phyloP scores from a whole-genome alignment of 108 stramenopile species.

The Parietichytrium sp. region DNA sequence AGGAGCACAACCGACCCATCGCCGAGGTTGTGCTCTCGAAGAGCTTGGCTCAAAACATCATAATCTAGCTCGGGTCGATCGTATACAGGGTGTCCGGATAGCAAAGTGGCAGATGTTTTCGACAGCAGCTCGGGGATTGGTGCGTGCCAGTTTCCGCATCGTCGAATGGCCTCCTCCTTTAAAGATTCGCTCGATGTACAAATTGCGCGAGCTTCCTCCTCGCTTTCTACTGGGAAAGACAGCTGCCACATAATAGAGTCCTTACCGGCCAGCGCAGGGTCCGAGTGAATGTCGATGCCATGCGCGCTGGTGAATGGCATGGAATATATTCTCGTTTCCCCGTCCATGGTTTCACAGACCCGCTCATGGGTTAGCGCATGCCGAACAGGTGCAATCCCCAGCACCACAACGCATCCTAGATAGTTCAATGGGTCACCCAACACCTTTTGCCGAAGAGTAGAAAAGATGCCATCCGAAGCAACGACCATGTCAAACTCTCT shows the following conservation, averaged over 20 bases:
- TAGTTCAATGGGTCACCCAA: conserved; percentile 65
- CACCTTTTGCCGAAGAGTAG: conserved; percentile 56
- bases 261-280: neutral
- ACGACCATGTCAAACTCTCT: neutral
- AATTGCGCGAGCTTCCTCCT: conserved; percentile 2
- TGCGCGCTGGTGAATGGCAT: conserved; percentile 39
- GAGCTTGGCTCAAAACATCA: no score
- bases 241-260: conserved; percentile 48
- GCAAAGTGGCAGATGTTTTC: neutral
- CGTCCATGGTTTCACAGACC: conserved; percentile 35
- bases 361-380: neutral
- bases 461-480: conserved; percentile 28
- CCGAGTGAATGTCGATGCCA: neutral
- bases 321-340: neutral
- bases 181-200: neutral
- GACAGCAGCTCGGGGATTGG: conserved; percentile 1
- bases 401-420: conserved; percentile 72
- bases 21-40: no score
- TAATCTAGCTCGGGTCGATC: conserved; percentile 42
- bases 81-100: conserved; percentile 43
- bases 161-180: conserved; percentile 27
- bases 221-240: conserved; percentile 29
- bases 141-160: conserved; percentile 38
- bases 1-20: no score
- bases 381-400: conserved; percentile 72